Conservation (phyloP, 352 stramenopile genomes). For the Pythium brachiatum region DNA sequence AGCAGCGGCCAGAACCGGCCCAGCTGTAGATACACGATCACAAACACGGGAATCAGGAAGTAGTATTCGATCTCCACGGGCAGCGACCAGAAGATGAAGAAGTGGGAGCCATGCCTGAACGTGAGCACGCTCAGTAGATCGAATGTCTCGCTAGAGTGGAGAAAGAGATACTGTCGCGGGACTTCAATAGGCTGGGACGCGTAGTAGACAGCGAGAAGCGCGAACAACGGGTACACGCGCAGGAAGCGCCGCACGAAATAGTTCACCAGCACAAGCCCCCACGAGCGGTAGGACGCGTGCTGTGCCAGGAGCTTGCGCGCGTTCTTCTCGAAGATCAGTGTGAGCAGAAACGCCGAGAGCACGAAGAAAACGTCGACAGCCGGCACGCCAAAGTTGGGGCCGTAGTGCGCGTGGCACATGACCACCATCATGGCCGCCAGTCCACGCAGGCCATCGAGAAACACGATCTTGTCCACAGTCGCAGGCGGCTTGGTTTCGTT, state of each 20-base stretch:
- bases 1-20: slow-evolving; percentile 38
- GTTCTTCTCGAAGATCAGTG: slow-evolving; percentile 39
- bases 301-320: slow-evolving; percentile 25
- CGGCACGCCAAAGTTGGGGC: slow-evolving; percentile 27
- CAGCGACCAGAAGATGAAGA: slow-evolving; percentile 52
- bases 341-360: slow-evolving; percentile 43
- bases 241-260: slow-evolving; percentile 56
- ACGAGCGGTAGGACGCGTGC: slow-evolving; percentile 17
- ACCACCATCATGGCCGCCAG: slow-evolving; percentile 38
- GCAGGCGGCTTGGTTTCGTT: background rate
- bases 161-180: too few relatives aligned
- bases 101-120: slow-evolving; percentile 33
- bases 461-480: slow-evolving; percentile 30
- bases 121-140: slow-evolving; percentile 37
- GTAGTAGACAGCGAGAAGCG: slow-evolving; percentile 29
- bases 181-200: slow-evolving; percentile 29
- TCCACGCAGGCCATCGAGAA: slow-evolving; percentile 40
- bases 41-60: slow-evolving; percentile 38
- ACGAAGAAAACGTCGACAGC: slow-evolving; percentile 49
- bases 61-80: slow-evolving; percentile 46
- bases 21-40: slow-evolving; percentile 16
- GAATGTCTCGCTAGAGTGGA: too few relatives aligned
- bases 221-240: slow-evolving; percentile 54
- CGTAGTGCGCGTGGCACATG: slow-evolving; percentile 27
- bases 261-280: slow-evolving; percentile 23